These are phyloP conservation scores for Trichosporon inkin DNA, from an alignment of 1,284 basidiomycete species.

Conservation along the genomic window DNA sequence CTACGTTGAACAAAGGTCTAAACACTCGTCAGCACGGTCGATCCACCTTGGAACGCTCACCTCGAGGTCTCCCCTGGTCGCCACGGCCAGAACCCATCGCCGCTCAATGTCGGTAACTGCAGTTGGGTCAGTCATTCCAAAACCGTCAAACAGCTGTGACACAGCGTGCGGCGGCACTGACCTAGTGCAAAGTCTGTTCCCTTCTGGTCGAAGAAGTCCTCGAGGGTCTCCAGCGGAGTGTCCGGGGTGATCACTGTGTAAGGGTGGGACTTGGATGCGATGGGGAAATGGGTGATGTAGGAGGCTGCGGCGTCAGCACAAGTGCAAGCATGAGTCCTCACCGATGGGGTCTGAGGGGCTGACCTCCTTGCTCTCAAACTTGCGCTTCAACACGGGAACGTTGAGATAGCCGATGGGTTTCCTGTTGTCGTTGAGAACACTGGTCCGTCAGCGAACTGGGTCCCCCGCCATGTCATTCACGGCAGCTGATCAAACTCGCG, in stretches of 20 bases:
- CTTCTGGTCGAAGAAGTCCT: conserved; percentile 64
- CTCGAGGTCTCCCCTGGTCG: conserved; percentile 72
- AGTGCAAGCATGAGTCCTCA: conserved; percentile 46
- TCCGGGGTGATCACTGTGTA: conserved; percentile 77
- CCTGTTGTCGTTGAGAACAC: conserved; percentile 67
- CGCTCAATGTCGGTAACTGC: conserved; percentile 73
- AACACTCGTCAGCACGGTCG: background rate
- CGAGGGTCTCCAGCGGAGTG: conserved; percentile 69
- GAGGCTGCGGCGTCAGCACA: conserved; percentile 53
- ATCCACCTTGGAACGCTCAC: conserved; percentile 43
- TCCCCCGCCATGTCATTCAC: conserved; percentile 52
- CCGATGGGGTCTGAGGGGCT: conserved; percentile 55
- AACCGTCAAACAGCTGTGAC: background rate
- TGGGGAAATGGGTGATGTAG: conserved; percentile 73
- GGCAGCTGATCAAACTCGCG: conserved; percentile 86
- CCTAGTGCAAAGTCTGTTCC: conserved; percentile 67
- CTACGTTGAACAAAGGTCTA: conserved; percentile 41
- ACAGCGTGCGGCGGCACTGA: conserved; percentile 43
- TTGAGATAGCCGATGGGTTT: conserved; percentile 78
- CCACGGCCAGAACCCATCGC: conserved; percentile 80
- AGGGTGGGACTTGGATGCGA: conserved; percentile 54
- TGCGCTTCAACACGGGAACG: conserved; percentile 65
- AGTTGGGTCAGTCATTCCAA: conserved; percentile 9
- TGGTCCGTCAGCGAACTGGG: conserved; percentile 38
- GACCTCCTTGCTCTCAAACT: conserved; percentile 69